Evolutionary conservation across 116 monocot genomes (phyloP).

Genomic region (Iris pallida): DNA sequence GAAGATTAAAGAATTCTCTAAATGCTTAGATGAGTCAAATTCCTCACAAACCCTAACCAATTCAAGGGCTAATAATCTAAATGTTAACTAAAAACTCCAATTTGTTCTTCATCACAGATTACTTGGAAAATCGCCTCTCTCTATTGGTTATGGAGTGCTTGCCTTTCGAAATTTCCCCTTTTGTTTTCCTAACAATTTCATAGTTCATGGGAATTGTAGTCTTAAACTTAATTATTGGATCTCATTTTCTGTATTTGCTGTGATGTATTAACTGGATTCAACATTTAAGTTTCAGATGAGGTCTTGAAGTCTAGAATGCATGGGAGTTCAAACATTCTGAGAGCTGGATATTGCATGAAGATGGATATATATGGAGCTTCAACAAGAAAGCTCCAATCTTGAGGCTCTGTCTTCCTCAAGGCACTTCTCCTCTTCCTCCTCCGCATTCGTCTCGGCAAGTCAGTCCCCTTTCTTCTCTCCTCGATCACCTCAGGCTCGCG

Average conservation of each 20-base stretch:
- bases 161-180: background rate
- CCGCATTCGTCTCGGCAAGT: slow-evolving; percentile 87
- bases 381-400: slow-evolving; percentile 77
- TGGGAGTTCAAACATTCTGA: slow-evolving; percentile 25
- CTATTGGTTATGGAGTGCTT: background rate
- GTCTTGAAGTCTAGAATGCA: slow-evolving; percentile 18
- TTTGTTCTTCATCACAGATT: too few species aligned
- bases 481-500: slow-evolving; percentile 41
- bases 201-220: background rate
- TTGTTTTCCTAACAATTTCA: background rate
- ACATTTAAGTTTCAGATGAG: slow-evolving; percentile 13
- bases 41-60: too few species aligned
- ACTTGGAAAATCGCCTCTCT: background rate
- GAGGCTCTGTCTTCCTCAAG: slow-evolving; percentile 44
- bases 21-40: too few species aligned
- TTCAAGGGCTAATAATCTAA: too few species aligned
- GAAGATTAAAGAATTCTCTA: too few species aligned
- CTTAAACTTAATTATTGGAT: background rate
- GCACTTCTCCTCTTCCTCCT: slow-evolving; percentile 84
- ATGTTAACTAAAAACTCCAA: too few species aligned
- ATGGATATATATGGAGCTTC: slow-evolving; percentile 99
- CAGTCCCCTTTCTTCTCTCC: slow-evolving; percentile 98
- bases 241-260: background rate
- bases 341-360: slow-evolving; percentile 42
- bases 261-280: background rate